Base-by-base conservation (phyloP, 129 eudicot genomes). In the Lactuca saligna region DNA sequence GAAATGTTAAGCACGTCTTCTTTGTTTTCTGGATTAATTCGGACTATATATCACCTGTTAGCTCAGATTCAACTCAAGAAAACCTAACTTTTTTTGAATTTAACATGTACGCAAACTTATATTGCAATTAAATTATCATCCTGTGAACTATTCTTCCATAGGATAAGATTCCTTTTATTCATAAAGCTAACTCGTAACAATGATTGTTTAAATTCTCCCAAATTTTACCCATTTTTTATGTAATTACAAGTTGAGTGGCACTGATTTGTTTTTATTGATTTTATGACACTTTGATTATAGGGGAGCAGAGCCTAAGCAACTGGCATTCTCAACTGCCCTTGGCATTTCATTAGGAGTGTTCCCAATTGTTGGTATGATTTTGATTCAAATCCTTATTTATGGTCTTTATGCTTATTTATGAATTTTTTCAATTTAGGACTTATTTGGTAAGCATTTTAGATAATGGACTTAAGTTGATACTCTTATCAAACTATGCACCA, bases 301-400 rank as follows among this genome's bases (percentile, higher is more conserved):
- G 90, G 98, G 98, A 75, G 83, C 91, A 54, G 98, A 88, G 78
- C 98, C 98, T 7, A 92, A 77, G 83, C 95, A 86, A 79, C 77
- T 92, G 81, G 95, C 98, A 16, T 84, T 92, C 62, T 92, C 96
- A 0, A 86, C 90, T 25, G 86, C 96, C 39, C 83, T 92, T 34
- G 98, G 98, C 16, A 70, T 84, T 70, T 82, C 96, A 3, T 75
- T 92, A 51, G 98, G 98, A 62, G 39, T 89, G 17, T 92, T 92
- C 75, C 98, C 98, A 9, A 86, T 92, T 41, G 85, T 89, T 72
- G 98, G 98, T 92, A 85, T 53, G 82, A 31, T 58, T 38, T 60
- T 48, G 5, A 20, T 63, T 63, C 68, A 34, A 63, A 51, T 61
- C 16, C 8, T 17, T 20, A 15, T 49, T 17, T 34, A 49, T 57